Evolutionary conservation across 768 basidiomycete species (phyloP).

Genomic region (Tricholomella constricta): DNA sequence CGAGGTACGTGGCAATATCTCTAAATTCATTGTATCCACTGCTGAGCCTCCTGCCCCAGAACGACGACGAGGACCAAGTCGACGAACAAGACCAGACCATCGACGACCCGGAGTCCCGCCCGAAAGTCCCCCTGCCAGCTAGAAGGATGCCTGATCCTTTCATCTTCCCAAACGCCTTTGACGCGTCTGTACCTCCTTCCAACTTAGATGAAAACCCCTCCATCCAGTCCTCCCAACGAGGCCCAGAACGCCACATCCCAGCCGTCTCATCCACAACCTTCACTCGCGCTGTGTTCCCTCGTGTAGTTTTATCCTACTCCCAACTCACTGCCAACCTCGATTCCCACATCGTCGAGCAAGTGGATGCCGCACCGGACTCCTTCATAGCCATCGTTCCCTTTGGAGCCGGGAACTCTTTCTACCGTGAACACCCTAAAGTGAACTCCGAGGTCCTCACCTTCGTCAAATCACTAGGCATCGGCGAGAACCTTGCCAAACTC

Average conservation of each 20-base stretch:
- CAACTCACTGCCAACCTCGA: constrained; percentile 5
- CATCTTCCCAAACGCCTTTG: constrained; percentile 1
- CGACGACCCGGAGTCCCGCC: neutral
- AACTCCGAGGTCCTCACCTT: constrained; percentile 1
- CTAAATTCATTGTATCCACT: too few species aligned
- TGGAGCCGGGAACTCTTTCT: constrained; percentile 1
- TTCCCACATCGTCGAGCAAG: neutral
- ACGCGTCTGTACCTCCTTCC: neutral
- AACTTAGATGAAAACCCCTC: neutral
- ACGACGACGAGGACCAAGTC: too few species aligned
- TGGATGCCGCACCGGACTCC: neutral
- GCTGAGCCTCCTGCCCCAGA: too few species aligned
- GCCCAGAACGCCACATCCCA: neutral
- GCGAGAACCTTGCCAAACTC: neutral
- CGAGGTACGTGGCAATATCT: too few species aligned
- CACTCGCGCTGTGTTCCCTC: neutral
- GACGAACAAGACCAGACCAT: neutral
- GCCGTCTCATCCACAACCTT: constrained; percentile 2
- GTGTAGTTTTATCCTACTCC: neutral
- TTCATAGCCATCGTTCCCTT: neutral
- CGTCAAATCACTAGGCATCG: constrained; percentile 1
- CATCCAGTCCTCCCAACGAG: neutral
- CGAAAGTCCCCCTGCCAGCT: neutral
- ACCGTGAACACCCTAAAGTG: neutral
- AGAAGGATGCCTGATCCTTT: neutral